Evolutionary conservation across 2,329 filamentous ascomycete species (phyloP).

Genomic region (Chrysosporium queenslandicum): DNA sequence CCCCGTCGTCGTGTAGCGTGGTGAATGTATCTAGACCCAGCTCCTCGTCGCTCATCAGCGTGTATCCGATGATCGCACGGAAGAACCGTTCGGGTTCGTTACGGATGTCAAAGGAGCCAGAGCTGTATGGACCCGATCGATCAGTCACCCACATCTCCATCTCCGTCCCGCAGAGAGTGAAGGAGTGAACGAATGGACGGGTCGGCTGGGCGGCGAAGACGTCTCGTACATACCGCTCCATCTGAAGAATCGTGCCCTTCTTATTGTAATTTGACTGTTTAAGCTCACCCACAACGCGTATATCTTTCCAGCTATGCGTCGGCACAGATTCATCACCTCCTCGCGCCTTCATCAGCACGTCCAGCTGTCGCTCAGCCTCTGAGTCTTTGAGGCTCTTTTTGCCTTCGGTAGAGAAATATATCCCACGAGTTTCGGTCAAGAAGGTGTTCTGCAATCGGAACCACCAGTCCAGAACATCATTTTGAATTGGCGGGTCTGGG

Average conservation of each 20-base stretch:
- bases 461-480: slow-evolving; percentile 15
- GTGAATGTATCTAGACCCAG: slow-evolving; percentile 26
- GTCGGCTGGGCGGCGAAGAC: slow-evolving; percentile 22
- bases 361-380: slow-evolving; percentile 17
- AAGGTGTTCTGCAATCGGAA: slow-evolving; percentile 17
- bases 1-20: slow-evolving; percentile 13
- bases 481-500: slow-evolving; percentile 11
- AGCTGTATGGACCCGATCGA: slow-evolving; percentile 27
- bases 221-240: slow-evolving; percentile 15
- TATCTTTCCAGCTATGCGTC: slow-evolving; percentile 19
- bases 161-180: slow-evolving; percentile 20
- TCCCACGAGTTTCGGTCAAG: slow-evolving; percentile 12
- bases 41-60: slow-evolving; percentile 26
- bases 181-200: slow-evolving; percentile 25
- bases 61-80: slow-evolving; percentile 23
- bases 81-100: slow-evolving; percentile 25
- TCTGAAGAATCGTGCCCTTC: slow-evolving; percentile 16
- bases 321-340: not conserved
- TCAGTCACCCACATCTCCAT: slow-evolving; percentile 30
- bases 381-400: slow-evolving; percentile 10
- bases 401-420: slow-evolving; percentile 11
- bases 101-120: slow-evolving; percentile 25
- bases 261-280: slow-evolving; percentile 11
- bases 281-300: slow-evolving; percentile 17
- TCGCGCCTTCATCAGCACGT: slow-evolving; percentile 16